Base-by-base conservation (phyloP, 1,139 yeast species). In the Magnusiomyces tetraspermus region DNA sequence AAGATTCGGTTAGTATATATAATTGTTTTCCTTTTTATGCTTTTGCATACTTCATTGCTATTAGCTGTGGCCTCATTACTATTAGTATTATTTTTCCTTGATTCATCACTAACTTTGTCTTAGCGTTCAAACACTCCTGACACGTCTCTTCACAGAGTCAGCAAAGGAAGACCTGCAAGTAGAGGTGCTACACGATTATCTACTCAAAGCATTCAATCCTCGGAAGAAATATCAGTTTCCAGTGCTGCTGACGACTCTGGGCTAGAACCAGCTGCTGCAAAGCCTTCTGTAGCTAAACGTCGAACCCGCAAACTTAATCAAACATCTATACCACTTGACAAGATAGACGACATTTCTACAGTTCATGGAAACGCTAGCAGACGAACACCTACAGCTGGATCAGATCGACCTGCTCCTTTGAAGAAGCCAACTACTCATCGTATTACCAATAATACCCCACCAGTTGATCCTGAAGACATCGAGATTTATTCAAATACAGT, bases 191-290 rank as follows among this genome's bases (percentile, higher is more conserved):
- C 10, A 33, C 38, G 38, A 17, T 33, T 33, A 33, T 33, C 38
- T 8, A 13, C 38, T 10, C 10, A 33, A 5, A 6, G n/a, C n/a
- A 5, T 4, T 13, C 10, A 6, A 10, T 33, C 38, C 4, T 15
- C 6, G 11, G 42, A 19, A 6, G 42, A 38, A 6, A 21, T 38
- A 3, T 17, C 24, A 5, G 15, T 38, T 19, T 38, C 42, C 5
- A 38, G 42, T 19, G 21, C 15, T 38, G 42, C 24, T 19, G 42
- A 38, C 8, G 42, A 49, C 33, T 23, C 47, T 24, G 52, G 42
- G 8, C 47, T 47, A 10, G 54, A 52, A 23, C 10, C 24, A n/a
- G n/a, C n/a, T 40, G 19, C 46, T 52, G 6, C 55, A 50, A 36
- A 26, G 11, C 17, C 53, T 49, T 22, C 41, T 6, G 8, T 17